Evolutionary conservation across 306 rosid species (phyloP), one percentile per base, ranked within the genome.

Genomic region (Coriaria nepalensis): DNA sequence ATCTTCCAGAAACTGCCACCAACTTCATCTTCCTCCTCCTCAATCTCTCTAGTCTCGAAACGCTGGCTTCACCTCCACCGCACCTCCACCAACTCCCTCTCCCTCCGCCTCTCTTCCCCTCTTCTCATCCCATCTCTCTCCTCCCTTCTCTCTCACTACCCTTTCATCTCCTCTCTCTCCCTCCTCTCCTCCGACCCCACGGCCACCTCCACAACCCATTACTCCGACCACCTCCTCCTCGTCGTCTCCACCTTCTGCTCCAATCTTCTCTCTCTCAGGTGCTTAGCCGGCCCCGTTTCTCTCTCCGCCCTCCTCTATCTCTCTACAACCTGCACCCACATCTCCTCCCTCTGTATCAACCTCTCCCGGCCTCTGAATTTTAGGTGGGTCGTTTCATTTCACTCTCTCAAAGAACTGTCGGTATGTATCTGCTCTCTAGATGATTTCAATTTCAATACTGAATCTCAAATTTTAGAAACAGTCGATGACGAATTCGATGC

Each of bases 61-160:
- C 87, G 95, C 8, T 90, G 97, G 97, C 97, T 90, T 45, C 47
- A 35, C 42, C 86, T 90, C 59, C 69, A 56, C 73, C 82, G 97
- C 12, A 61, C 80, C 8, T 81, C 92, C 37, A 74, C 14, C 41
- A 74, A 80, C 49, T 62, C 82, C 37, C 80, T 90, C 34, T 77
- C 92, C 33, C 92, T 90, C 20, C 82, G 65, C 9, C 47, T 81
- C 41, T 29, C 62, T 36, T 59, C 64, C 37, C 71, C 45, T 65
- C 73, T 10, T 4, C 59, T 4, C 7, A 70, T 15, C 61, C 29
- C 75, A 13, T 69, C 80, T 56, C 62, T 78, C 39, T 44, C 76
- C 37, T 55, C 86, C 41, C 39, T 78, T 29, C 85, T 86, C 50
- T 54, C 78, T 49, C 73, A 69, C 71, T 72, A 71, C 78, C 67